phyloP scores from a whole-genome alignment of 768 basidiomycete species.

The Suillus subluteus region DNA sequence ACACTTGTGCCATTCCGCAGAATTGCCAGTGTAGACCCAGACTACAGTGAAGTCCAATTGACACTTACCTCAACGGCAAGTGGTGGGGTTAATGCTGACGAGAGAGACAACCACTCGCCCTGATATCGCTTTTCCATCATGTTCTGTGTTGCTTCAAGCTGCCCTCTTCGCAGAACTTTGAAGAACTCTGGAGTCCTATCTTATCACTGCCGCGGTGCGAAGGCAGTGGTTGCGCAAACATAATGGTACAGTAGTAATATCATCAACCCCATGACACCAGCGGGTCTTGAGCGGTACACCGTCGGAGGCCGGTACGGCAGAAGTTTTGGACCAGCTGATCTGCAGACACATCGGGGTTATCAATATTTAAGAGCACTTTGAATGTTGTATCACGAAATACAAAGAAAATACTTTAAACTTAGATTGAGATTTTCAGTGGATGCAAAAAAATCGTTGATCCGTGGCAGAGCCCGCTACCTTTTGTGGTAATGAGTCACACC shows the following conservation, averaged over 20 bases:
- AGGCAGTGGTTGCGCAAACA: not conserved
- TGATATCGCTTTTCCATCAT: not conserved
- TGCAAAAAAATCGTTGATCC: too few species aligned
- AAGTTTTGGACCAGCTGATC: not conserved
- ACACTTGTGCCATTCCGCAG: not conserved
- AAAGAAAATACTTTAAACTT: too few species aligned
- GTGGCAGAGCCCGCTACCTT: too few species aligned
- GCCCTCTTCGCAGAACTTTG: not conserved
- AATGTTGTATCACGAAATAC: too few species aligned
- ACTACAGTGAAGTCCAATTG: not conserved
- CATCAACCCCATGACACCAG: not conserved
- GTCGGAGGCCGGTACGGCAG: not conserved
- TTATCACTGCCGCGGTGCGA: not conserved
- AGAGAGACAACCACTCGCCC: conserved; percentile 38
- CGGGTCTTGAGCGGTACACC: not conserved
- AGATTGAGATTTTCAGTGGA: too few species aligned
- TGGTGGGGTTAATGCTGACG: conserved; percentile 53
- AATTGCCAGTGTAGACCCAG: not conserved
- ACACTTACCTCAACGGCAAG: conserved; percentile 62
- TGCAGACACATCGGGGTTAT: too few species aligned
- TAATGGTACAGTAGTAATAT: not conserved
- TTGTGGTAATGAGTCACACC: too few species aligned
- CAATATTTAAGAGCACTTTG: too few species aligned
- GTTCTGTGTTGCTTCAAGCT: not conserved
- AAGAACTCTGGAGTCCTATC: not conserved